These are phyloP conservation scores for Vitis riparia DNA, from an alignment of 164 flowering plant genomes.

Conservation along the genomic window DNA sequence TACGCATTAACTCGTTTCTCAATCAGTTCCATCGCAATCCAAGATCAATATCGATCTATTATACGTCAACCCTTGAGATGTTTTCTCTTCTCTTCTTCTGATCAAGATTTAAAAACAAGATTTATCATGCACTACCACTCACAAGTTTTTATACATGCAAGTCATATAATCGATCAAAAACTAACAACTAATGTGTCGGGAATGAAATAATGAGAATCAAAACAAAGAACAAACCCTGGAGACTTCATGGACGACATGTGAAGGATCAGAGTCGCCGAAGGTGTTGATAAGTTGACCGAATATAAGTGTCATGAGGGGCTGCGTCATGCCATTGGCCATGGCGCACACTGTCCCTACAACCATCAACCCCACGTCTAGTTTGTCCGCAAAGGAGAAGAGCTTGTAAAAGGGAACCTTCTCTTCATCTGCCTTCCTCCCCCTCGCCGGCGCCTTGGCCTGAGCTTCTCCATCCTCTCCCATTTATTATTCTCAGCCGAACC, in stretches of 20 bases:
- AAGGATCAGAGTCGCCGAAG: constrained; percentile 30
- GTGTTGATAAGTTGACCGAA: constrained; percentile 56
- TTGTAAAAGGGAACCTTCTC: constrained; percentile 52
- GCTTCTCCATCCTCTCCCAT: not conserved
- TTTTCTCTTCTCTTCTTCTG: too few relatives aligned
- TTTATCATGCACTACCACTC: too few relatives aligned
- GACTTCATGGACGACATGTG: constrained; percentile 34
- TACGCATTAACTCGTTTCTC: too few relatives aligned
- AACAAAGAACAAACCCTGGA: constrained; percentile 38
- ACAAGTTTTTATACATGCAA: too few relatives aligned
- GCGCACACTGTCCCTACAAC: constrained; percentile 40
- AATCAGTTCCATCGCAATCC: too few relatives aligned
- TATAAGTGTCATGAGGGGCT: constrained; percentile 54
- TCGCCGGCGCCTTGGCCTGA: not conserved
- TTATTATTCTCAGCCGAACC: too few relatives aligned
- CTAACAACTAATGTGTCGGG: too few relatives aligned
- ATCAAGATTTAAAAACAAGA: too few relatives aligned
- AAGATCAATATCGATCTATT: too few relatives aligned
- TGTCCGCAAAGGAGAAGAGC: constrained; percentile 59
- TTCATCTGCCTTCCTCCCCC: not conserved
- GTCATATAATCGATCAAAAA: too few relatives aligned
- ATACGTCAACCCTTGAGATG: too few relatives aligned
- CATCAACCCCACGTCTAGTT: constrained; percentile 46
- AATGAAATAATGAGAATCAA: too few relatives aligned
- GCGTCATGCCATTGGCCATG: constrained; percentile 43